A percentile compares a stretch with the other conserved stretches of the same genome.
These are phyloP conservation scores for Fonsecaea erecta DNA, from an alignment of 2,329 filamentous ascomycete species.

Conservation along the genomic window DNA sequence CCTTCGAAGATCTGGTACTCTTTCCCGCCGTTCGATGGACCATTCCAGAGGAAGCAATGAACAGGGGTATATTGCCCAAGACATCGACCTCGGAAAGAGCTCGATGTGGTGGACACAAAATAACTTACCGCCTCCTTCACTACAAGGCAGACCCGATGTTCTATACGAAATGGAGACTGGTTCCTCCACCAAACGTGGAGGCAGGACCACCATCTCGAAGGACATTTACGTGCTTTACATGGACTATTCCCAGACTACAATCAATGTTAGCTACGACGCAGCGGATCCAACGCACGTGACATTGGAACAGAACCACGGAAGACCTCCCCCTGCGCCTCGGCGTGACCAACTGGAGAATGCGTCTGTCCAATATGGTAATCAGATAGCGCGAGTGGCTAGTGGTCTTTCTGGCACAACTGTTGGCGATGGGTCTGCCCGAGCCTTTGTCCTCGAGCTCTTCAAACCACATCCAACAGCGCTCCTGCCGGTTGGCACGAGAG, in stretches of 20 bases:
- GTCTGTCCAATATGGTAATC: conserved; percentile 79
- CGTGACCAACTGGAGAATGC: conserved; percentile 92
- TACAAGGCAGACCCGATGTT: conserved; percentile 83
- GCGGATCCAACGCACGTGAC: conserved; percentile 72
- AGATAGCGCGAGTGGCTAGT: conserved; percentile 70
- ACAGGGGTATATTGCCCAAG: conserved; percentile 82
- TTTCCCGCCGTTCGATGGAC: conserved; percentile 71
- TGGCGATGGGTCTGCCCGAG: conserved; percentile 80
- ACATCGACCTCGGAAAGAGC: conserved; percentile 75
- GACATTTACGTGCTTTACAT: conserved; percentile 87
- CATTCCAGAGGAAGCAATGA: conserved; percentile 73
- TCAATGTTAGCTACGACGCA: conserved; percentile 79
- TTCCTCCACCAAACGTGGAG: conserved; percentile 69
- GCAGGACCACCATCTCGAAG: conserved; percentile 73
- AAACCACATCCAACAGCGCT: conserved; percentile 74
- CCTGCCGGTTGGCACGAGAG: conserved; percentile 80
- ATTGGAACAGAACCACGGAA: conserved; percentile 84
- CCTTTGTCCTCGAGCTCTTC: conserved; percentile 78
- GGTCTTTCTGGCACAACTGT: conserved; percentile 77
- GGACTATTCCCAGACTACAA: conserved; percentile 93
- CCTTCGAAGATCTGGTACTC: conserved; percentile 57
- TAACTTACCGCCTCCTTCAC: conserved; percentile 75
- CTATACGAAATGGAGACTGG: conserved; percentile 82
- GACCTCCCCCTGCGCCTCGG: conserved; percentile 77
- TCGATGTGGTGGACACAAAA: conserved; percentile 88